Evolutionary conservation across 805 yeast genomes (phyloP), one percentile per base, ranked within the genome.

Genomic region (Komagataella pastoris): DNA sequence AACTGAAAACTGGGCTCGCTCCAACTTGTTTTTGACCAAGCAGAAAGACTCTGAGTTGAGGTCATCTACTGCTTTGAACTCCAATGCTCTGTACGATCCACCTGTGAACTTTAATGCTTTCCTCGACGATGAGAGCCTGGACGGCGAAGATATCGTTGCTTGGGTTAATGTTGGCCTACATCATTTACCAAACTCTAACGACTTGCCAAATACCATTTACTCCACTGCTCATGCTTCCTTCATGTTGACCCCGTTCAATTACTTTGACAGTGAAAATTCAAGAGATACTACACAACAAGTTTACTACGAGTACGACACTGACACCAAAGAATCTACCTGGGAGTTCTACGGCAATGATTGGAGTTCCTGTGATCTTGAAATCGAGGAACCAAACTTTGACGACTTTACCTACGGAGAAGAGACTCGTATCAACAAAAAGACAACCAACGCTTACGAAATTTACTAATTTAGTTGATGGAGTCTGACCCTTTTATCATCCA

Each of bases 181-280:
- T 47, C 65, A 62, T 49, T 54, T 62, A 48, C 65, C 65, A 54
- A 61, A 58, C 52, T 58, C 64, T 24, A 61, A 62, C 45, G 65
- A 62, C 54, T 58, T 62, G 43, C 65, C 65, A 54, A 59, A 56
- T 47, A 62, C 65, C 10, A 54, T 62, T 30, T 62, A 56, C 56
- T 56, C 53, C 47, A 59, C 65, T 24, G 65, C 65, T 12, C 55
- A 53, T 47, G 54, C 63, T 3, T 52, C 57, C 14, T 54, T 62
- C 24, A 40, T 58, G 23, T 49, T 62, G 19, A 62, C 65, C 3
- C 65, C 65, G 23, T 61, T 54, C 54, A 62, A 62, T 54, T 62
- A 59, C 58, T 62, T 62, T 36, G 61, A 59, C 47, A 45, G 24
- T 17, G 60, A 57, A 18, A 62, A 61, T 49, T 53, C 58, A 47